phyloP scores from a whole-genome alignment of 371 early-diverging fungal genomes.

The Lichtheimia ornata region DNA sequence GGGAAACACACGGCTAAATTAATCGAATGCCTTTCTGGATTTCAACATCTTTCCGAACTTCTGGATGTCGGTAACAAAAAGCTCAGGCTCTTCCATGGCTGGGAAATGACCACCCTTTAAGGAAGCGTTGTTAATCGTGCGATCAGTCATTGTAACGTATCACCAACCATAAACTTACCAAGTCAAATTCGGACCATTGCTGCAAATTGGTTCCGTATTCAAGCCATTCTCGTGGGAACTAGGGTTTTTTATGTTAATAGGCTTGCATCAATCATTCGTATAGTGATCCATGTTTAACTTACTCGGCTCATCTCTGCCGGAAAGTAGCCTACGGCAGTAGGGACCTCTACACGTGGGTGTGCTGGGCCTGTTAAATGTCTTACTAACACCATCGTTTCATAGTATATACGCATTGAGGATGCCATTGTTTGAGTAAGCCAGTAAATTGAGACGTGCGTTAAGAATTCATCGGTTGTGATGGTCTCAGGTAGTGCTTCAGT shows the following conservation, averaged over 20 bases:
- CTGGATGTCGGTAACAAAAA: conserved; percentile 46
- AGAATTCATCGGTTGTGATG: conserved; percentile 48
- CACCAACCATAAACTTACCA: conserved; percentile 17
- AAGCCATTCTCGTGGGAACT: conserved; percentile 61
- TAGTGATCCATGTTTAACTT: too few species aligned
- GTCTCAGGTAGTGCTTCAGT: conserved; percentile 44
- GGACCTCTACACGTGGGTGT: conserved; percentile 38
- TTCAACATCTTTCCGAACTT: conserved; percentile 30
- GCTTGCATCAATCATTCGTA: too few species aligned
- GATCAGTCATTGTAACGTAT: background rate
- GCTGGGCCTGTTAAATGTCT: conserved; percentile 32
- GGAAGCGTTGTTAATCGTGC: background rate
- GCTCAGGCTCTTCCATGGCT: conserved; percentile 59
- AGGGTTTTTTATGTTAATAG: background rate
- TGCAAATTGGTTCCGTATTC: conserved; percentile 29
- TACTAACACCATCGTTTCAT: conserved; percentile 47
- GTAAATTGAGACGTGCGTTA: conserved; percentile 63
- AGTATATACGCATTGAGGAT: conserved; percentile 65
- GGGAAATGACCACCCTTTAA: conserved; percentile 72
- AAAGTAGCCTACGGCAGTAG: conserved; percentile 58
- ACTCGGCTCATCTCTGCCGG: conserved; percentile 38
- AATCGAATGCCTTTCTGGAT: background rate
- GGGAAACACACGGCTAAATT: background rate
- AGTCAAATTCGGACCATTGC: conserved; percentile 27
- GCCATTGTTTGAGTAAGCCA: conserved; percentile 67